These are phyloP conservation scores for Lagenaria siceraria DNA, from an alignment of 306 rosid species.

Conservation along the genomic window DNA sequence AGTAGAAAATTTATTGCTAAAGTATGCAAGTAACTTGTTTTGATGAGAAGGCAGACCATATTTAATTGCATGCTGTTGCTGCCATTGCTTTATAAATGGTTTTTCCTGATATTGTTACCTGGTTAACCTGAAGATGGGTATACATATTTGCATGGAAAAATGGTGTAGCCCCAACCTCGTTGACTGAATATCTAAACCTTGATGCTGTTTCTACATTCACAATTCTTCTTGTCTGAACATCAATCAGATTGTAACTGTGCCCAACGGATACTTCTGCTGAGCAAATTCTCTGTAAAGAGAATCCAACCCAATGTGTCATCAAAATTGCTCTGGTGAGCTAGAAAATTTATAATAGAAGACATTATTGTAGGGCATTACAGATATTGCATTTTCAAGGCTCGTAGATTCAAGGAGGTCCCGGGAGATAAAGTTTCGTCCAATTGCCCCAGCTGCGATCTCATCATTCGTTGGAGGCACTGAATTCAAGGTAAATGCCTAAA, in stretches of 20 bases:
- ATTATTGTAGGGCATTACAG: constrained; percentile 22
- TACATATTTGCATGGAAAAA: constrained; percentile 73
- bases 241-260: constrained; percentile 59
- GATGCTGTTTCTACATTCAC: constrained; percentile 75
- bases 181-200: constrained; percentile 38
- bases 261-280: constrained; percentile 47
- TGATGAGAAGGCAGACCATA: neutral
- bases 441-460: constrained; percentile 60
- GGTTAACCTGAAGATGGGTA: constrained; percentile 52
- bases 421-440: constrained; percentile 66
- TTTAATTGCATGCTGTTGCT: neutral
- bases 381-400: constrained; percentile 51
- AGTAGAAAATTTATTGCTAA: neutral
- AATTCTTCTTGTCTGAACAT: constrained; percentile 39
- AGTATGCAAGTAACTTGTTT: neutral
- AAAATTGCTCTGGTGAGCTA: neutral
- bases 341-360: constrained; percentile 2
- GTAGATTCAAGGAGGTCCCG: constrained; percentile 74
- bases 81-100: neutral
- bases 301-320: neutral
- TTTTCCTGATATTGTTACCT: constrained; percentile 24
- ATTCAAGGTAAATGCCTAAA: constrained; percentile 67
- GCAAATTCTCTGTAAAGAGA: constrained; percentile 43
- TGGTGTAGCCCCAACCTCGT: constrained; percentile 46
- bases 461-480: constrained; percentile 53